These are phyloP conservation scores for Fraxinus floribunda DNA, from an alignment of 305 asterid species.

Conservation along the genomic window DNA sequence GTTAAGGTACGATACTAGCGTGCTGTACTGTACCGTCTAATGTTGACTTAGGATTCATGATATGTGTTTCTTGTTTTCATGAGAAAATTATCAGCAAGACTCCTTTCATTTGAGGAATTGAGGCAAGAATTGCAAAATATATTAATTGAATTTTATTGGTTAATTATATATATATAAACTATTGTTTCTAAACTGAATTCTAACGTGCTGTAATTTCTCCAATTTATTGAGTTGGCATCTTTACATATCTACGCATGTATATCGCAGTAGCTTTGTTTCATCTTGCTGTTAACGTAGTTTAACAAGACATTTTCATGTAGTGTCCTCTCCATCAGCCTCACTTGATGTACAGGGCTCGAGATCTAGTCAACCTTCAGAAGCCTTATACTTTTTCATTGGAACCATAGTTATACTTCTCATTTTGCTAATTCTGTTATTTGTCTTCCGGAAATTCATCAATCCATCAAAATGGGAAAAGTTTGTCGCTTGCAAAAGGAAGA, in stretches of 20 bases:
- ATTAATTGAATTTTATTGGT: too few relatives aligned
- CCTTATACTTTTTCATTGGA: constrained; percentile 47
- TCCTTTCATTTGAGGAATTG: too few relatives aligned
- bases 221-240: too few relatives aligned
- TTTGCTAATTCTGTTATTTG: constrained; percentile 40
- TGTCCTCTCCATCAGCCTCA: constrained; percentile 36
- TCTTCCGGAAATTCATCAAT: constrained; percentile 39
- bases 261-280: neutral
- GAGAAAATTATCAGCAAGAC: too few relatives aligned
- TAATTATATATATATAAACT: too few relatives aligned
- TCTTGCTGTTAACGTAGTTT: neutral
- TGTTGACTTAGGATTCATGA: too few relatives aligned
- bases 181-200: too few relatives aligned
- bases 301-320: neutral
- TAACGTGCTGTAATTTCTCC: too few relatives aligned
- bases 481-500: constrained; percentile 27
- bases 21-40: too few relatives aligned
- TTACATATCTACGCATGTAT: too few relatives aligned
- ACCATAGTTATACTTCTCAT: constrained; percentile 44
- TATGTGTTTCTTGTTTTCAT: too few relatives aligned
- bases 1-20: neutral
- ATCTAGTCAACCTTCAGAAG: constrained; percentile 34
- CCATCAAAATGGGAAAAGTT: constrained; percentile 29
- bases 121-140: too few relatives aligned
- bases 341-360: constrained; percentile 33